Base-by-base conservation (phyloP, 805 yeast species). In the Sugiyamaella chiloensis region DNA sequence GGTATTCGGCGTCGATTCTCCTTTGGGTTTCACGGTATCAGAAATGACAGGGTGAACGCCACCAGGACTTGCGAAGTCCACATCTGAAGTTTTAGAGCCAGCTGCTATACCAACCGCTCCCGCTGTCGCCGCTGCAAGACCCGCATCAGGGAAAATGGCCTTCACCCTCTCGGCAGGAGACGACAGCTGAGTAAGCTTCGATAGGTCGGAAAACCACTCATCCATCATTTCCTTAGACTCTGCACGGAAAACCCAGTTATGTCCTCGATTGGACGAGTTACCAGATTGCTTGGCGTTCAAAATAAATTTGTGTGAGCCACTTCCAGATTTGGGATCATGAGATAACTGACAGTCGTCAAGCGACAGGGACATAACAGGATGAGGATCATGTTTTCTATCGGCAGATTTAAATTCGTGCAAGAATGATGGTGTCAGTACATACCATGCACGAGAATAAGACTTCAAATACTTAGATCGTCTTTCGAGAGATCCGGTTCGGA, bases 221-320 rank as follows among this genome's bases (percentile, higher is more conserved):
- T 83, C 79, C 91, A 89, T 87, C 26, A 76, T 66, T 35, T 82
- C 85, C 58, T 85, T 85, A 42, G 85, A 78, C 60, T 86, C 93
- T n/a, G 95, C 83, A 55, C 95, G 76, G 71, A 91, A 90, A n/a
- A 90, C 93, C 87, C 93, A 88, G 59, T 88, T 89, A 68, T 90
- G 97, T 36, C 88, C 87, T 60, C 87, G 54, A 36, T 63, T 63
- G 16, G 52, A 49, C 5, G 42, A 39, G 51, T 85, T 69, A 11
- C 93, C 93, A 52, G 81, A 79, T 53, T 83, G 81, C 59, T 85
- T 87, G 14, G 89, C 80, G 54, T 78, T 80, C 52, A 91, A 70
- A 8, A 89, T 86, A 66, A 91, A 93, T 68, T 89, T 89, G 59
- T 63, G 66, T 32, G 60, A 46, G 24, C 55, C 41, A 24, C 51